Evolutionary conservation across 352 stramenopile species (phyloP), one percentile per base, ranked within the genome.

Genomic region (Aphanomyces euteiches): DNA sequence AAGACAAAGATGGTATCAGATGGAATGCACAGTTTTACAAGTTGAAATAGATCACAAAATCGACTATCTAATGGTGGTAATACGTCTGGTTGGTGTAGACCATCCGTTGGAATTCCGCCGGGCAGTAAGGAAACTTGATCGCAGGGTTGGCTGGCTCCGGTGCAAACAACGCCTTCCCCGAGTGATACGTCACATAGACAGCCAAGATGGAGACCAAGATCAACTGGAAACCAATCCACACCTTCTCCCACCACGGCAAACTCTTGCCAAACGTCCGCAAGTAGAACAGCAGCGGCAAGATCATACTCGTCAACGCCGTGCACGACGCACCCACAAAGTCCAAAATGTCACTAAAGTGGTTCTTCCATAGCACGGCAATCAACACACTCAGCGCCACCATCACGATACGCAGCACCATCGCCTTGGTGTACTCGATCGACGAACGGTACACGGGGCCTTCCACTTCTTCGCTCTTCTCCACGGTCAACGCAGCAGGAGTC

Each of bases 341-440:
- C 41, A 69, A 36, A 13, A 75, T 41, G 54, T 75, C 65, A 17
- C 65, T 67, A 50, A 75, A 75, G 34, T 75, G 70, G 59, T 75
- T 53, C 53, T 87, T 82, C 71, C 83, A 84, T 56, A 84, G 69
- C 58, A 85, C 81, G 37, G 80, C 72, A 56, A 87, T 77, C 12
- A 81, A 21, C n/a, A 84, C 64, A 21, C 82, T 73, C 45, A 85
- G 76, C 5, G 77, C 76, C 36, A 87, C 77, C 40, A 83, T 64
- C 8, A 57, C 5, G n/a, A 75, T 0, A 36, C 70, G 65, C 70
- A 75, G 48, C n/a, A 69, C 47, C 21, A 47, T 57, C 8, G 63
- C 63, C 43, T 69, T 69, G 28, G 59, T 17, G 63, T 69, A 69
- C 43, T 69, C 63, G 63, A 17, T 13, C n/a, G 21, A 17, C 3